These are phyloP conservation scores for Chionographis japonica DNA, from an alignment of 106 monocot genomes.

Conservation along the genomic window DNA sequence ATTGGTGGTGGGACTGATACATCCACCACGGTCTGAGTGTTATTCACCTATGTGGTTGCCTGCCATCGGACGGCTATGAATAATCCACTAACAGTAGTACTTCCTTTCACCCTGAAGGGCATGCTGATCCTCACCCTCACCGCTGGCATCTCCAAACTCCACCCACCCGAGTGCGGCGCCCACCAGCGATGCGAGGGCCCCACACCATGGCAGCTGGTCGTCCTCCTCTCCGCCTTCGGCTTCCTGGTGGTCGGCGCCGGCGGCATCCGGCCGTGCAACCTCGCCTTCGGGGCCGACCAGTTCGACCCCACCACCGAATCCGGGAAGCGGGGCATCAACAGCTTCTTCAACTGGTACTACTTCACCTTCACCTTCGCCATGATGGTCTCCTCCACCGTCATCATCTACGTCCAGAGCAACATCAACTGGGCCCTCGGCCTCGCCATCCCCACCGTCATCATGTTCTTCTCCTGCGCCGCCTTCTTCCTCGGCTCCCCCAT, in stretches of 20 bases:
- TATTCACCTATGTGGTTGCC: no score
- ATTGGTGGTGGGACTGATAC: no score
- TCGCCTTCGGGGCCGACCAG: conserved; percentile 89
- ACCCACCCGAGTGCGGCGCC: conserved; percentile 45
- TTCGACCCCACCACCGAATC: conserved; percentile 66
- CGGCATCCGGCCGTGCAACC: conserved; percentile 83
- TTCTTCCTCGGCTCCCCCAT: conserved; percentile 58
- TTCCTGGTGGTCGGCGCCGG: conserved; percentile 69
- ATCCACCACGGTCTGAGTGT: no score
- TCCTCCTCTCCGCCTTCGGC: conserved; percentile 43
- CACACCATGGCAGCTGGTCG: conserved; percentile 16
- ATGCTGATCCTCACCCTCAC: conserved; percentile 69
- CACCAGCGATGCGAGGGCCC: conserved; percentile 29
- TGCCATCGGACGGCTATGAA: no score
- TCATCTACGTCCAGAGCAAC: conserved; percentile 78
- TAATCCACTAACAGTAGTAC: no score
- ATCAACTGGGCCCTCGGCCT: conserved; percentile 76
- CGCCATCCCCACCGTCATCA: conserved; percentile 55
- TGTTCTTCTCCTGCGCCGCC: conserved; percentile 53
- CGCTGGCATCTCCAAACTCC: conserved; percentile 38
- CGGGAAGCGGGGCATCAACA: conserved; percentile 65
- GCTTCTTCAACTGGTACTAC: conserved; percentile 98
- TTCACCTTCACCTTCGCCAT: conserved; percentile 71
- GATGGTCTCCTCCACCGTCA: conserved; percentile 65
- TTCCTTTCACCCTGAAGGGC: conserved; percentile 36